Evolutionary conservation across 768 basidiomycete genomes (phyloP).

Genomic region (Psilocybe cyanescens): DNA sequence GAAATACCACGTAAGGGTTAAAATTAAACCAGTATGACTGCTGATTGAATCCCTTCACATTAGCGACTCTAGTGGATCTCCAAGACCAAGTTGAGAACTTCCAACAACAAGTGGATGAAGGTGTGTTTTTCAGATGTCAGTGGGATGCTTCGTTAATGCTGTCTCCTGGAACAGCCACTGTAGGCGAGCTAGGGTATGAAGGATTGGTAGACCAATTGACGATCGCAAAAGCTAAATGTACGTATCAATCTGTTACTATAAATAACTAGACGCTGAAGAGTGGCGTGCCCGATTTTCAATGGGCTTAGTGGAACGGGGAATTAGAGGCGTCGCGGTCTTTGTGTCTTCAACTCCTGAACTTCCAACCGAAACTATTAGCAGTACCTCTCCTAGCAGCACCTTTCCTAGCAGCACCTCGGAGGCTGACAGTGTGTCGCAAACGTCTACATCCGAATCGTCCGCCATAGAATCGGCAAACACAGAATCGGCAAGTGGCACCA

Average conservation of each 20-base stretch:
- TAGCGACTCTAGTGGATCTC: constrained; percentile 26
- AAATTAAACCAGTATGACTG: neutral
- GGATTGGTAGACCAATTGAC: constrained; percentile 7
- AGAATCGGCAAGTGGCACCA: constrained; percentile 4
- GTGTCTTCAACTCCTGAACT: neutral
- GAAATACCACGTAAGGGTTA: constrained; percentile 18
- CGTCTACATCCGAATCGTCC: neutral
- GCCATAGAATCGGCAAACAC: neutral
- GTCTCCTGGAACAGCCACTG: constrained; percentile 6
- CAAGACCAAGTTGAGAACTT: constrained; percentile 24
- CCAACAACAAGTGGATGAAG: constrained; percentile 18
- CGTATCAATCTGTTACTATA: neutral
- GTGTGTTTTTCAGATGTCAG: constrained; percentile 7
- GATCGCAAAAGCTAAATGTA: constrained; percentile 11
- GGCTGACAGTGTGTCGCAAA: neutral
- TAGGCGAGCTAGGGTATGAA: constrained; percentile 7
- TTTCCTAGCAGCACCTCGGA: no score
- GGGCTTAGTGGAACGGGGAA: constrained; percentile 13
- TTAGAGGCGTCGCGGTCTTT: constrained; percentile 19
- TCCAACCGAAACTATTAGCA: neutral
- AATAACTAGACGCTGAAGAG: neutral
- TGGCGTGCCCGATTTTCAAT: neutral
- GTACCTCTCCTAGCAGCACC: neutral
- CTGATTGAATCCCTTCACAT: neutral
- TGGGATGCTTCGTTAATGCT: neutral